Evolutionary conservation across 2,329 filamentous ascomycete genomes (phyloP).

Genomic region (Fusarium sp.): DNA sequence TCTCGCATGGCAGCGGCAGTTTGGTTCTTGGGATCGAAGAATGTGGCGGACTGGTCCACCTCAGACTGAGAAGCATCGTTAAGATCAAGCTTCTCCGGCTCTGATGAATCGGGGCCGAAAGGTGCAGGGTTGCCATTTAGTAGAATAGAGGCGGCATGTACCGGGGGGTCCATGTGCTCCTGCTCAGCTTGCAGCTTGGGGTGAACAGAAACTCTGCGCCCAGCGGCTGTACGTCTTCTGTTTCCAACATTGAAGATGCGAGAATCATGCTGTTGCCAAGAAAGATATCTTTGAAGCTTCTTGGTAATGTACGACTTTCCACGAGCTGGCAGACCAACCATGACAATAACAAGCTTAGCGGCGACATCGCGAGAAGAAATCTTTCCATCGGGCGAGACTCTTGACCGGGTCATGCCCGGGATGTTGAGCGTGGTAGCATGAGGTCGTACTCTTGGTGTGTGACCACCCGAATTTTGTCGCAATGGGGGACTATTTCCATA

Average conservation of each 20-base stretch:
- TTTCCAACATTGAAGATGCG: slow-evolving; percentile 98
- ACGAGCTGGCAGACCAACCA: slow-evolving; percentile 94
- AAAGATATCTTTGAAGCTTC: slow-evolving; percentile 93
- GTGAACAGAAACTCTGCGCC: slow-evolving; percentile 56
- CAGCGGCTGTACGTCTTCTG: slow-evolving; percentile 82
- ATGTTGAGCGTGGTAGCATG: slow-evolving; percentile 97
- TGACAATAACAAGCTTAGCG: slow-evolving; percentile 95
- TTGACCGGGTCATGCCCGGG: slow-evolving; percentile 93
- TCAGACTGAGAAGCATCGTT: slow-evolving; percentile 52
- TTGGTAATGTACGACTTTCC: slow-evolving; percentile 99
- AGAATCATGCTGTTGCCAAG: slow-evolving; percentile 97
- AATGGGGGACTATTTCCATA: slow-evolving; percentile 67
- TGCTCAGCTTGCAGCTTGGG: slow-evolving; percentile 50
- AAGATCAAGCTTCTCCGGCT: slow-evolving; percentile 54
- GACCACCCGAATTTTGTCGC: slow-evolving; percentile 78
- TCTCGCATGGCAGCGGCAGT: slow-evolving; percentile 86
- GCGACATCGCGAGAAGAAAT: slow-evolving; percentile 95
- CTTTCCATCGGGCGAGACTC: slow-evolving; percentile 92
- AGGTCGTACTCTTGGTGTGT: slow-evolving; percentile 80
- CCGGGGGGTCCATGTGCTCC: slow-evolving; percentile 57
- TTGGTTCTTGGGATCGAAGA: slow-evolving; percentile 92
- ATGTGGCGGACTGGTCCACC: slow-evolving; percentile 89
- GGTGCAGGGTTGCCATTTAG: slow-evolving; percentile 63
- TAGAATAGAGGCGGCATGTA: slow-evolving; percentile 67
- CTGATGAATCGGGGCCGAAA: slow-evolving; percentile 47